Conservation (phyloP, 768 basidiomycete species). For the Suillus alpinus region DNA sequence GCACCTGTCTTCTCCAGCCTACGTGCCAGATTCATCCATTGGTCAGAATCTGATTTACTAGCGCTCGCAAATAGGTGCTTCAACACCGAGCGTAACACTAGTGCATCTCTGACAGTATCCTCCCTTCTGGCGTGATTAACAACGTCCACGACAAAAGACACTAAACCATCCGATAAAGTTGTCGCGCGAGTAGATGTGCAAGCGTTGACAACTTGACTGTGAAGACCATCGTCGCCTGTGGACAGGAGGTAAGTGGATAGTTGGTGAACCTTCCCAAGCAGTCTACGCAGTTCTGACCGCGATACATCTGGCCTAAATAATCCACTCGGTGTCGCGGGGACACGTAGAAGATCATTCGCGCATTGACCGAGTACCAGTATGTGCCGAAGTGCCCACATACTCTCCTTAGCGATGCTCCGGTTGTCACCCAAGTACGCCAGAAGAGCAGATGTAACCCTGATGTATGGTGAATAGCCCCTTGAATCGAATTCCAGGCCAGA, state of each 20-base stretch:
- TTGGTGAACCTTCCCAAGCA: conserved; percentile 48
- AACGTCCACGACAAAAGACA: conserved; percentile 33
- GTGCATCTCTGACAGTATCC: conserved; percentile 53
- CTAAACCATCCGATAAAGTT: conserved; percentile 17
- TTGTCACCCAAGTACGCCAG: conserved; percentile 55
- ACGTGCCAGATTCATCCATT: conserved; percentile 73
- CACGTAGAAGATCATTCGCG: conserved; percentile 56
- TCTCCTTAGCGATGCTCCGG: conserved; percentile 54
- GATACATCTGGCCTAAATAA: conserved; percentile 44
- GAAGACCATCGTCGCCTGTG: conserved; percentile 49
- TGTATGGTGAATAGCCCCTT: conserved; percentile 55
- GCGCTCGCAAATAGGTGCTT: conserved; percentile 58
- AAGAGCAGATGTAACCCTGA: conserved; percentile 57
- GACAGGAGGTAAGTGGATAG: conserved; percentile 61
- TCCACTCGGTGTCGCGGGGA: conserved; percentile 47
- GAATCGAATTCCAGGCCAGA: conserved; percentile 35
- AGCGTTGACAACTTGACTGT: conserved; percentile 37
- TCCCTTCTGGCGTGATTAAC: conserved; percentile 27
- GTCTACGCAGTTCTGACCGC: conserved; percentile 32
- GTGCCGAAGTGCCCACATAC: conserved; percentile 70
- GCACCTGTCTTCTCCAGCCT: conserved; percentile 60
- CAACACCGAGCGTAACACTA: conserved; percentile 61
- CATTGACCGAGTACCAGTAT: conserved; percentile 61
- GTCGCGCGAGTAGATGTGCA: conserved; percentile 27
- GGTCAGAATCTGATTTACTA: conserved; percentile 63